Evolutionary conservation across 139 green algal species (phyloP).

Genomic region (Chlorella ohadii): DNA sequence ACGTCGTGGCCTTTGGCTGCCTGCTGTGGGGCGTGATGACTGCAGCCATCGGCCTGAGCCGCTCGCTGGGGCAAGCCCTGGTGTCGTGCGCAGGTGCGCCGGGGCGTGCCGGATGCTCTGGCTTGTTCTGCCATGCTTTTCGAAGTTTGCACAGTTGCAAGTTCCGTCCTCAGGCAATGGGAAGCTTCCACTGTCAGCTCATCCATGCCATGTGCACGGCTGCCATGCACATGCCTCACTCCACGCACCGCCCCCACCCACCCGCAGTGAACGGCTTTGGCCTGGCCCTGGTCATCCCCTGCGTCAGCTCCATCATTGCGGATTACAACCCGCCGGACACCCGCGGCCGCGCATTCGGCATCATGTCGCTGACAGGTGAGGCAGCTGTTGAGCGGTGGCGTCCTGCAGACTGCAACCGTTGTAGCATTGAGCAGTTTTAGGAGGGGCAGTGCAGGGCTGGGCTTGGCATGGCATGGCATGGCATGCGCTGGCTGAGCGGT

Average conservation of each 20-base stretch:
- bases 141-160: no score
- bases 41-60: slow-evolving; percentile 60
- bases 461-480: neutral
- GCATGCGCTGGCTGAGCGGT: no score
- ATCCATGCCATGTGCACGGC: neutral
- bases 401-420: no score
- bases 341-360: slow-evolving; percentile 74
- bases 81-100: slow-evolving; percentile 36
- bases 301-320: slow-evolving; percentile 69
- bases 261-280: slow-evolving; percentile 74
- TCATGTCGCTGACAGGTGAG: slow-evolving; percentile 30
- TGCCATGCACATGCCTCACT: neutral
- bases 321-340: slow-evolving; percentile 69
- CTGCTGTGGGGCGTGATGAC: slow-evolving; percentile 86
- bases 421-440: no score
- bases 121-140: neutral
- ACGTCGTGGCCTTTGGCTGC: slow-evolving; percentile 69
- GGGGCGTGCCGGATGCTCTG: neutral
- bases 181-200: no score
- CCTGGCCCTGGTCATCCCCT: slow-evolving; percentile 79
- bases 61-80: slow-evolving; percentile 62
- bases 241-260: neutral
- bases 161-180: neutral
- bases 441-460: no score
- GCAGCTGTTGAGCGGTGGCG: neutral